phyloP scores from a whole-genome alignment of 1,284 basidiomycete species.

The Fomitopsis palustris region DNA sequence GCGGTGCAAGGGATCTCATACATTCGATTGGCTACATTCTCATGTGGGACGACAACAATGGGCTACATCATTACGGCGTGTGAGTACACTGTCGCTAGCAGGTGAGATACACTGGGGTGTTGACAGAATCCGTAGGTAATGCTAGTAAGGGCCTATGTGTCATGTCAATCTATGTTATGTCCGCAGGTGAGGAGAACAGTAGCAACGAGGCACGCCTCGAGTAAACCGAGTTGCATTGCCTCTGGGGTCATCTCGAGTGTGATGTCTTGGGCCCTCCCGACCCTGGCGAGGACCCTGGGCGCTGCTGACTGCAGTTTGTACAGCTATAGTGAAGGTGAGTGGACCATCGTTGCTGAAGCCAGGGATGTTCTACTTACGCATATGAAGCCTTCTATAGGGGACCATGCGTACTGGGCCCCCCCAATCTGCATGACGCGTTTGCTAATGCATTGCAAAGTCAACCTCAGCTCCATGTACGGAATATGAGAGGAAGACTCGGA shows the following conservation, averaged over 20 bases:
- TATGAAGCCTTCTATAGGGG: constrained; percentile 37
- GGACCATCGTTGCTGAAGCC: neutral
- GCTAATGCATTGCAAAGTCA: constrained; percentile 21
- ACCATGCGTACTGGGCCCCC: constrained; percentile 40
- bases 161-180: constrained; percentile 30
- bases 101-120: neutral
- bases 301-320: constrained; percentile 26
- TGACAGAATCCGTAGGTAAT: neutral
- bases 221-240: constrained; percentile 29
- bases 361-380: constrained; percentile 34
- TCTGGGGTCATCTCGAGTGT: constrained; percentile 31
- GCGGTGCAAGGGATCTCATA: neutral
- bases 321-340: constrained; percentile 18
- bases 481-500: constrained; percentile 25
- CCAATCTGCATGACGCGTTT: constrained; percentile 39
- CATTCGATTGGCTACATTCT: neutral
- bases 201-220: constrained; percentile 33
- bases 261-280: constrained; percentile 23
- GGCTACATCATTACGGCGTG: neutral
- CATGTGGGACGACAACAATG: neutral
- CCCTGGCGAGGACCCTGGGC: constrained; percentile 29
- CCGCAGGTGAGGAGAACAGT: constrained; percentile 33
- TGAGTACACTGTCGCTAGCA: neutral
- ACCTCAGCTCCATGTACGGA: neutral
- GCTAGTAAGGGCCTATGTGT: neutral